Percentiles rank a stretch among this genome's conserved stretches.
Evolutionary conservation across 305 asterid species (phyloP).

Genomic region (Fraxinus platypoda): DNA sequence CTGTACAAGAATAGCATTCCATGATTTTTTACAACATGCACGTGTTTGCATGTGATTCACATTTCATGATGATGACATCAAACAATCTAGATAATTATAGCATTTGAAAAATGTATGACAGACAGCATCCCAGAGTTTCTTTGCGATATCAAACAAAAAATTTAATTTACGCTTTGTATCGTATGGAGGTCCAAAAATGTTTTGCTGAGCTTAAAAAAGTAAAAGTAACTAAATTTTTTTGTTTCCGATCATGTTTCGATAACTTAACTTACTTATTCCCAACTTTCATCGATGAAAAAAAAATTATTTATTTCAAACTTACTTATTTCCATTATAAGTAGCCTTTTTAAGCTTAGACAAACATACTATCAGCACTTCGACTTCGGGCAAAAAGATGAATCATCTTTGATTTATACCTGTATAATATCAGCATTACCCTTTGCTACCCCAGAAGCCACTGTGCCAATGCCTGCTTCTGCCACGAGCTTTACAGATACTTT

Average conservation of each 20-base stretch:
- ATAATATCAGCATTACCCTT: constrained; percentile 99
- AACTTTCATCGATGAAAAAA: neutral
- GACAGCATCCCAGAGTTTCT: neutral
- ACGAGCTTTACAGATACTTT: constrained; percentile 97
- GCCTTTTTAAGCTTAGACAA: neutral
- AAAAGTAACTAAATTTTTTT: neutral
- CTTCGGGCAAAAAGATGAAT: neutral
- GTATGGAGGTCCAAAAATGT: neutral
- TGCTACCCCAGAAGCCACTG: constrained; percentile 99
- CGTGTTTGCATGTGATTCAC: neutral
- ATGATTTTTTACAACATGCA: neutral
- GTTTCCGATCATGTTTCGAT: neutral
- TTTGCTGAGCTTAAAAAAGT: neutral
- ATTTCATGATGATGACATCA: neutral
- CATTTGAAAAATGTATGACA: neutral
- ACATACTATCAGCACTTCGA: neutral
- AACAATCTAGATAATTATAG: neutral
- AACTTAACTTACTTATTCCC: neutral
- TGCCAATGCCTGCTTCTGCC: constrained; percentile 99
- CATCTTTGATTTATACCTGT: constrained; percentile 55
- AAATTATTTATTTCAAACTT: neutral
- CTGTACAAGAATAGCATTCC: neutral
- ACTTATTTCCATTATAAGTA: neutral
- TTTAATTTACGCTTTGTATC: neutral
- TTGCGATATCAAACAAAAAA: neutral